Base-by-base conservation (phyloP, 306 rosid genomes). In the Canavalia ensiformis region DNA sequence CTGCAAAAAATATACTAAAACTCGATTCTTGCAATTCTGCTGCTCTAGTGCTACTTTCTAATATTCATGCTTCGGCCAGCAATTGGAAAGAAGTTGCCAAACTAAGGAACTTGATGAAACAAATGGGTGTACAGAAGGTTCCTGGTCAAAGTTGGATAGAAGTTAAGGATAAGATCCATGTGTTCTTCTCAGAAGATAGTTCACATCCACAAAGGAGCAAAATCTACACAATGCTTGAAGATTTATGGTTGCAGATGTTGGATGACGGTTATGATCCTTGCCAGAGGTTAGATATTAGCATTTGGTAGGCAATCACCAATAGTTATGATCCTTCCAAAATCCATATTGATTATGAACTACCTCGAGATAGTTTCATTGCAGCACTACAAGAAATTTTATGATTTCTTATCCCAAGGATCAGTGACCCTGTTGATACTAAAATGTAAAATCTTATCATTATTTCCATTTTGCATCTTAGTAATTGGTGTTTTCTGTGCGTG, bases 21-120 rank as follows among this genome's bases (percentile, higher is more conserved):
- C 73, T 82, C 2, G 97, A 93, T 84, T 93, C 92, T 55, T 87
- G 80, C 5, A 91, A 91, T 81, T 88, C 94, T 51, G 90, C 97
- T 65, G 91, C 91, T 8, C 82, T 88, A 44, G 92, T 93, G 68
- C 84, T 93, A 81, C 93, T 93, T 30, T 90, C 84, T 56, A 91
- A 87, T 76, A 84, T 87, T 18, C 82, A 88, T 80, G 97, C 94
- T 82, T 87, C 90, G 77, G 88, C 87, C 7, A 86, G 94, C 2
- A 69, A 68, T 60, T 91, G 97, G 94, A 83, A 75, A 60, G 97
- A 91, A 51, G 88, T 93, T 44, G 91, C 97, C 28, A 85, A 68
- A 74, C 50, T 88, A 60, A 87, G 93, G 78, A 90, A 71, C 55
- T 54, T 86, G 78, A 91, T 93, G 90, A 89, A 75, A 85, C 91